These are phyloP conservation scores for Saccharomyces hybrid DNA, from an alignment of 1,139 yeast species.

Conservation along the genomic window DNA sequence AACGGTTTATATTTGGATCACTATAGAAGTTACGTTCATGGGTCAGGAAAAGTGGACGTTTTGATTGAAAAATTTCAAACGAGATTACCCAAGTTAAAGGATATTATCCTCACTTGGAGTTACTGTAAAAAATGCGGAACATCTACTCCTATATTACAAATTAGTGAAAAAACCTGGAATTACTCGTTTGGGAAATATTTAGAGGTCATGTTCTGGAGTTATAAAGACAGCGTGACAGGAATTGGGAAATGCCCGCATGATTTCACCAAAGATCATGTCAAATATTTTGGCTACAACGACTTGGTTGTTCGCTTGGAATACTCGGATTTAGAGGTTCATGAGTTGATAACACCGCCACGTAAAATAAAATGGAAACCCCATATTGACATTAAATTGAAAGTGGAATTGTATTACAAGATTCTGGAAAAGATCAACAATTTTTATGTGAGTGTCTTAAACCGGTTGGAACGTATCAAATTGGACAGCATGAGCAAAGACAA, in stretches of 20 bases:
- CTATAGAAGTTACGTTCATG: constrained; percentile 83
- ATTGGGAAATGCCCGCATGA: constrained; percentile 68
- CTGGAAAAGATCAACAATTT: constrained; percentile 48
- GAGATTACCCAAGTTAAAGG: constrained; percentile 51
- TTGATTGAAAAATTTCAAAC: constrained; percentile 56
- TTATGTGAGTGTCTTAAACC: constrained; percentile 63
- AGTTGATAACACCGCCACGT: constrained; percentile 70
- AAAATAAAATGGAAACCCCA: constrained; percentile 67
- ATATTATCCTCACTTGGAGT: constrained; percentile 86
- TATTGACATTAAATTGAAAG: constrained; percentile 60
- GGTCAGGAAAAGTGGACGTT: constrained; percentile 73
- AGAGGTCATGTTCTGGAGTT: constrained; percentile 79
- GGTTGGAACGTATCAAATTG: constrained; percentile 72
- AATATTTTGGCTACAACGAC: constrained; percentile 79
- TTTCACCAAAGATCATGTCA: constrained; percentile 68
- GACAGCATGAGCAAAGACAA: constrained; percentile 68
- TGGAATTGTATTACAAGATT: constrained; percentile 53
- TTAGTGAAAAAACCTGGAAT: constrained; percentile 86
- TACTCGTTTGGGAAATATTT: constrained; percentile 89
- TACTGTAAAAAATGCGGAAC: constrained; percentile 73
- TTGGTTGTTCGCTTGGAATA: constrained; percentile 75
- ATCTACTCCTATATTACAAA: constrained; percentile 72
- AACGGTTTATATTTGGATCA: constrained; percentile 67
- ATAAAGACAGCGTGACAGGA: constrained; percentile 36
- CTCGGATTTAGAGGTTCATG: constrained; percentile 64